phyloP scores from a whole-genome alignment of 2,329 filamentous ascomycete species.

The Sarocladium kiliense region DNA sequence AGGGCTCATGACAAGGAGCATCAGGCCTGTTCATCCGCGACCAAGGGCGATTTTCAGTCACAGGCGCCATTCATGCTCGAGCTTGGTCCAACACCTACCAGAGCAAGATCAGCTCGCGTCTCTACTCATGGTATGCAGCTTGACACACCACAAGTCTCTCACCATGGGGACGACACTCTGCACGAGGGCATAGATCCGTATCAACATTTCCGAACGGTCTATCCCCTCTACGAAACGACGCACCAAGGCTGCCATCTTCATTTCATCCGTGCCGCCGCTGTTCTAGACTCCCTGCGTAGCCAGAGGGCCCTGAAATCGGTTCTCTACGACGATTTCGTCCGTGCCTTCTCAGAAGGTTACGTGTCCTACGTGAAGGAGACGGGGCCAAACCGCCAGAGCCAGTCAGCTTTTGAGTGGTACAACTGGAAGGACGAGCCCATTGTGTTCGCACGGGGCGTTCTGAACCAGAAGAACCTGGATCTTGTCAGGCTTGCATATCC shows the following conservation, averaged over 20 bases:
- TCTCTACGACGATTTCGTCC: conserved; percentile 50
- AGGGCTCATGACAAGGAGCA: no score
- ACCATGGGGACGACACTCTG: no score
- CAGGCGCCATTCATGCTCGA: no score
- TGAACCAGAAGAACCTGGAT: conserved; percentile 30
- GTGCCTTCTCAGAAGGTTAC: conserved; percentile 37
- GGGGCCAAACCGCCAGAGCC: conserved; percentile 18
- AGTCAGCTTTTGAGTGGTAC: conserved; percentile 38
- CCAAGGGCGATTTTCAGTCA: no score
- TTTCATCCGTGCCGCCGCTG: conserved; percentile 42
- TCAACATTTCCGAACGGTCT: conserved; percentile 33
- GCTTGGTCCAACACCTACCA: no score
- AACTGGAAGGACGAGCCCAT: conserved; percentile 23
- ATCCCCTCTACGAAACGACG: conserved; percentile 37
- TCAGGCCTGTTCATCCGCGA: no score
- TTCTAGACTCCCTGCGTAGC: conserved; percentile 32
- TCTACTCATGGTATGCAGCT: no score
- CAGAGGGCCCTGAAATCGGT: conserved; percentile 31
- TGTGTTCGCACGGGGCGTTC: conserved; percentile 24
- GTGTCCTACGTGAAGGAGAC: conserved; percentile 31
- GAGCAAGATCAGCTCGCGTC: no score
- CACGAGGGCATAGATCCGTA: conserved; percentile 29
- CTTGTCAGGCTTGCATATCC: conserved; percentile 28
- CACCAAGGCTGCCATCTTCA: conserved; percentile 31
- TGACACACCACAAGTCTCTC: no score